phyloP scores from a whole-genome alignment of 352 stramenopile genomes.

The Blastocystis sp. region DNA sequence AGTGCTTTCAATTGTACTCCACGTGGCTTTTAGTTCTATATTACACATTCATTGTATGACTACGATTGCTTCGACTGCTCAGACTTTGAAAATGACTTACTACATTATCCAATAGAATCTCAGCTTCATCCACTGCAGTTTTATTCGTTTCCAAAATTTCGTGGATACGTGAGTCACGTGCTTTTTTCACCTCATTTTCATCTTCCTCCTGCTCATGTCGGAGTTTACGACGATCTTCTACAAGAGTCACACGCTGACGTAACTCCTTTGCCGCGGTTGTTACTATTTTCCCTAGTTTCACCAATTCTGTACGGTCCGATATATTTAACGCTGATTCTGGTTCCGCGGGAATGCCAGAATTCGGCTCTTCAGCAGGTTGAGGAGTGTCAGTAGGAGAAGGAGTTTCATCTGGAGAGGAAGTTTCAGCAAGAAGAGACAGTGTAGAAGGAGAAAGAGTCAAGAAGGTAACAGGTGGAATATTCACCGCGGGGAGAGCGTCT shows the following conservation, averaged over 20 bases:
- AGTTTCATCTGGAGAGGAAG: not conserved
- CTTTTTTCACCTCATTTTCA: not conserved
- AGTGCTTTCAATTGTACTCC: not conserved
- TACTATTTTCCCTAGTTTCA: not conserved
- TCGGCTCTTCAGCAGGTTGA: not conserved
- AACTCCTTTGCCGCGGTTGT: not conserved
- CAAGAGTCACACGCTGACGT: not conserved
- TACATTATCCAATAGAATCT: constrained; percentile 22
- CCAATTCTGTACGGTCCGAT: not conserved
- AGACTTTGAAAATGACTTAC: constrained; percentile 34
- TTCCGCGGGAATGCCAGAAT: not conserved
- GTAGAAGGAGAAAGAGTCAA: not conserved
- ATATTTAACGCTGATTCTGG: not conserved
- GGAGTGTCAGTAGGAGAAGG: not conserved
- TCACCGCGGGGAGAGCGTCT: not conserved
- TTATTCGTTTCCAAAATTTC: not conserved
- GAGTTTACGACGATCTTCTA: not conserved
- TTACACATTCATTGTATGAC: not conserved
- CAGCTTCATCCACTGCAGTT: not conserved
- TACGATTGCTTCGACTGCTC: not conserved
- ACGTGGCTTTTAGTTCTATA: not conserved
- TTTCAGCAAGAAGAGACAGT: not conserved
- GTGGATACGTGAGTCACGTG: not conserved
- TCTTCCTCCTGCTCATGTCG: not conserved
- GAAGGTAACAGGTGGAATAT: not conserved